Evolutionary conservation across 257 asterid genomes (phyloP).

Genomic region (Penstemon barbatus): DNA sequence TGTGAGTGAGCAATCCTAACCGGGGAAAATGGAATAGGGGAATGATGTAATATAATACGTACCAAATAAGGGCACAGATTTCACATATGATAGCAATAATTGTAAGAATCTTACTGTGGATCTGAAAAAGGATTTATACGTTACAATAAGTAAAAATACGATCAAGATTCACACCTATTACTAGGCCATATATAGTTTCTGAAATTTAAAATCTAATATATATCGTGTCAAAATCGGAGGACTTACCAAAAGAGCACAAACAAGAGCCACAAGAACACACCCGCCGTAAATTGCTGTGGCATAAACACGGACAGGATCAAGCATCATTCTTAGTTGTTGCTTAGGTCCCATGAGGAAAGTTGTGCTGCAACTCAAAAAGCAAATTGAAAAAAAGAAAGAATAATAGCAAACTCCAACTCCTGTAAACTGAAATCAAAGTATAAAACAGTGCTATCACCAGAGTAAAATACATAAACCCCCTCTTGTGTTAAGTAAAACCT

Average conservation of each 20-base stretch:
- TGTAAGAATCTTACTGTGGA: constrained; percentile 87
- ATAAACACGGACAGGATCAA: constrained; percentile 76
- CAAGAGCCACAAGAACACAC: constrained; percentile 76
- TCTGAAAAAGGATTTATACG: constrained; percentile 52
- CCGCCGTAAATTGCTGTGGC: constrained; percentile 76
- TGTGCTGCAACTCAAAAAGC: constrained; percentile 68
- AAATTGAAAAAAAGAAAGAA: constrained; percentile 14
- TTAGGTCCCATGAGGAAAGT: constrained; percentile 78
- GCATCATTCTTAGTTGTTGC: constrained; percentile 84
- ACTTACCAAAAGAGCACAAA: constrained; percentile 91
- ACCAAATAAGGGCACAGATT: constrained; percentile 91
- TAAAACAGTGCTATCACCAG: not conserved
- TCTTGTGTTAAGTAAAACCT: no score
- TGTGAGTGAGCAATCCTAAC: constrained; percentile 11
- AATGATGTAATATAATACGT: constrained; percentile 36
- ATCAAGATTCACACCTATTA: not conserved
- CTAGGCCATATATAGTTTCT: not conserved
- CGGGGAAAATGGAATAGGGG: constrained; percentile 23
- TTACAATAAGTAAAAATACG: constrained; percentile 9
- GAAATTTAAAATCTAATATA: no score
- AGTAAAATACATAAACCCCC: no score
- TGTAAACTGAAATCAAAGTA: not conserved
- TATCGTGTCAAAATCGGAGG: not conserved
- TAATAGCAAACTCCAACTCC: not conserved
- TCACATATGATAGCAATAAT: constrained; percentile 79